Evolutionary conservation across 169 alveolate species (phyloP), one percentile per base, ranked within the genome.

Genomic region (Toxoplasma gondii): DNA sequence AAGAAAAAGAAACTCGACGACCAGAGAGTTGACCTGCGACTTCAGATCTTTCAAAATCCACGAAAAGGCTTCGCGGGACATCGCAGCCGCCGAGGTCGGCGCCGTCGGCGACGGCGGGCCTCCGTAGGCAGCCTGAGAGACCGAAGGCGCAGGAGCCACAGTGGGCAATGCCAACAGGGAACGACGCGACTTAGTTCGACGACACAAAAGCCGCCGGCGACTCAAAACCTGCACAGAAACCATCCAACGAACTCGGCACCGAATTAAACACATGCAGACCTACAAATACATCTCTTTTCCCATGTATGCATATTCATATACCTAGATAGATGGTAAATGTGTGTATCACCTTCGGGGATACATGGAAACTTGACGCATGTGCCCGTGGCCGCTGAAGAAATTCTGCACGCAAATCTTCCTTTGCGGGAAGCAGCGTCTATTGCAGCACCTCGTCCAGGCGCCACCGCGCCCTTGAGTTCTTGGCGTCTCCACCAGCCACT

Each of bases 31-130:
- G 69, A 97, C 91, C 96, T 97, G 98, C 67, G 96, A 95, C 58
- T 96, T 84, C 16, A 97, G 94, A 69, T 97, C 98, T 94, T 97
- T 97, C 82, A 97, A 87, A 80, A 97, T 86, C 98, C 98, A 97
- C 31, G 98, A 95, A 81, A 97, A 94, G 4, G 98, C 98, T 90
- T 97, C 98, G 43, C 98, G 88, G 67, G 97, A 95, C 97, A 97
- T 97, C 58, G 84, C 82, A 2, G 92, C 92, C 27, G 92, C 80
- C 24, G 92, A 41, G 9, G 58, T 41, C 24, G 69, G 16, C 49
- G 82, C 93, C 29, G 86, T 9, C 53, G 86, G 45, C 1, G 45
- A 10, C 34, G 54, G 38, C 64, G 39, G 34, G 39, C 34, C 22
- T 36, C 4, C 31, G 41, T 58, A 29, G 27, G 88, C 31, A 5